Evolutionary conservation across 2,329 filamentous ascomycete species (phyloP).

Genomic region (Aspergillus transmontanensis): DNA sequence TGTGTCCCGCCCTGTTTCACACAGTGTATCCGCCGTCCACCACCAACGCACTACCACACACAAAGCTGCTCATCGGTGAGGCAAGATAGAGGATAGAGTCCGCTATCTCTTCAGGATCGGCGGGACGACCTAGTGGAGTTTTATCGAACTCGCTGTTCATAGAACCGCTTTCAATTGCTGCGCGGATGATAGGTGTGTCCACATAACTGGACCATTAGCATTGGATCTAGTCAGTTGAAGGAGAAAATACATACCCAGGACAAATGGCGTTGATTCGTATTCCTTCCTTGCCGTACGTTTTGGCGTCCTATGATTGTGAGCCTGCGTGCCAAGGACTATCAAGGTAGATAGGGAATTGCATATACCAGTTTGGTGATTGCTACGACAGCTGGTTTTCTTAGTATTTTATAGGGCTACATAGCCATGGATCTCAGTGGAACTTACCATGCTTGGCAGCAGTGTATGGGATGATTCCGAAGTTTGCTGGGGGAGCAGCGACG

Average conservation of each 20-base stretch:
- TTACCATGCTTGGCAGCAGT: constrained; percentile 29
- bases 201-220: constrained; percentile 21
- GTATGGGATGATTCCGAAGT: constrained; percentile 22
- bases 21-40: constrained; percentile 32
- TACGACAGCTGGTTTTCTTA: constrained; percentile 23
- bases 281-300: constrained; percentile 52
- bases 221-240: background rate
- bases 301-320: constrained; percentile 37
- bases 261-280: constrained; percentile 65
- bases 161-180: constrained; percentile 15
- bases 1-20: background rate
- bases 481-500: constrained; percentile 16
- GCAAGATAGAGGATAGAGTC: constrained; percentile 53
- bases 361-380: constrained; percentile 27
- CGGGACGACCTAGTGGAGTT: constrained; percentile 53
- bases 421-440: background rate
- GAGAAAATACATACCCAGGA: constrained; percentile 45
- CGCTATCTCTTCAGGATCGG: constrained; percentile 55
- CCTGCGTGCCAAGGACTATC: background rate
- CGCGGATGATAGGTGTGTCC: constrained; percentile 26
- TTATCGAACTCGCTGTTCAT: constrained; percentile 43
- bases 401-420: background rate
- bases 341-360: background rate
- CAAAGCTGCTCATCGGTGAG: constrained; percentile 46
- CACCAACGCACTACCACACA: constrained; percentile 40